A percentile compares a stretch with the other conserved stretches of the same genome.
phyloP scores from a whole-genome alignment of 2,329 filamentous ascomycete genomes.

The Alternaria arborescens region DNA sequence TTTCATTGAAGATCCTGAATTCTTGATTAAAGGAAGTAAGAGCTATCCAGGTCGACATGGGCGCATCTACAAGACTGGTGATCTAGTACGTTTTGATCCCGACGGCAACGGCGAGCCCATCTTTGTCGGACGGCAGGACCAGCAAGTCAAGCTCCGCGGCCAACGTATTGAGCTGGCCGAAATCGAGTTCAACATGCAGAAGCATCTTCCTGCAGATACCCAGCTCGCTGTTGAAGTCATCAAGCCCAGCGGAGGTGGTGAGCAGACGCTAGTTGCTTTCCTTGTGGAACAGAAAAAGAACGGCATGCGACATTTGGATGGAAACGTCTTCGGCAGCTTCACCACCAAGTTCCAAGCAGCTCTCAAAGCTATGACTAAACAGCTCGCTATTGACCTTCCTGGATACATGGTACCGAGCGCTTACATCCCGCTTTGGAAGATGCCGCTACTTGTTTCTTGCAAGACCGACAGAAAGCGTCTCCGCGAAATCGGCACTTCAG shows the following conservation, averaged over 20 bases:
- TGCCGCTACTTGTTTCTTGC: conserved; percentile 47
- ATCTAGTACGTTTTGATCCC: conserved; percentile 60
- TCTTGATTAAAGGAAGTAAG: conserved; percentile 68
- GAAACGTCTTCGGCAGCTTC: conserved; percentile 43
- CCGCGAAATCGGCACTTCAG: conserved; percentile 42
- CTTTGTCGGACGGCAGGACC: conserved; percentile 49
- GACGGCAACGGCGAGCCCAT: conserved; percentile 47
- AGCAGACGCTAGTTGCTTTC: conserved; percentile 47
- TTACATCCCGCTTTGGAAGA: conserved; percentile 48
- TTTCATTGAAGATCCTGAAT: conserved; percentile 62
- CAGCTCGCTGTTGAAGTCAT: conserved; percentile 62
- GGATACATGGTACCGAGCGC: conserved; percentile 49
- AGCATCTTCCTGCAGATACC: conserved; percentile 49
- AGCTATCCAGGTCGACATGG: conserved; percentile 63
- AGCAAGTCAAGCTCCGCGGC: conserved; percentile 54
- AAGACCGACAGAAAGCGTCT: conserved; percentile 50
- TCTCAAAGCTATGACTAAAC: conserved; percentile 40
- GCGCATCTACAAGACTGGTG: conserved; percentile 45
- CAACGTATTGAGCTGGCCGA: conserved; percentile 52
- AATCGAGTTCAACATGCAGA: conserved; percentile 52
- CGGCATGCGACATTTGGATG: conserved; percentile 42
- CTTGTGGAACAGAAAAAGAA: conserved; percentile 43
- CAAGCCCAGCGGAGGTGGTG: conserved; percentile 44
- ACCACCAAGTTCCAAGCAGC: conserved; percentile 42
- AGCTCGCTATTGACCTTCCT: conserved; percentile 41